Percentiles rank a stretch among this genome's conserved stretches.
Evolutionary conservation across 768 basidiomycete genomes (phyloP).

Genomic region (Leccinum obscurum): DNA sequence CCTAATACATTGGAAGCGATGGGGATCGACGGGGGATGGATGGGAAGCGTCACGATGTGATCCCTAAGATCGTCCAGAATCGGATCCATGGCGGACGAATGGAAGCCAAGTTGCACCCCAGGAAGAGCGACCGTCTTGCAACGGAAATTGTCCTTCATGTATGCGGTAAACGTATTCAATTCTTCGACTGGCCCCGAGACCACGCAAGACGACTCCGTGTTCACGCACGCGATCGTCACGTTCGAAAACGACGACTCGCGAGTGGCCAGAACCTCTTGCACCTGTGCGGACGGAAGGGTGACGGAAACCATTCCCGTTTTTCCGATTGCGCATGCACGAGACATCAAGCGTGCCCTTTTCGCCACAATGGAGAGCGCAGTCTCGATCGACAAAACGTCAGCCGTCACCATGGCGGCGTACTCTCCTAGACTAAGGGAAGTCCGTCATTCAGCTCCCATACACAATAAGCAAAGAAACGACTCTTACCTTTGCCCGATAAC

Average conservation of each 20-base stretch:
- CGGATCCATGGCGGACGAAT: constrained; percentile 64
- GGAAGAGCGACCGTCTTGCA: constrained; percentile 45
- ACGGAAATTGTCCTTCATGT: constrained; percentile 37
- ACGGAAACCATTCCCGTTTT: constrained; percentile 66
- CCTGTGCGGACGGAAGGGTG: constrained; percentile 35
- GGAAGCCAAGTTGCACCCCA: constrained; percentile 61
- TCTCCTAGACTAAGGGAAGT: constrained; percentile 63
- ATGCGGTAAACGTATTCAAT: constrained; percentile 41
- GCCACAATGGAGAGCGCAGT: constrained; percentile 61
- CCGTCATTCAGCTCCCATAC: not conserved
- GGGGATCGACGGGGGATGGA: constrained; percentile 53
- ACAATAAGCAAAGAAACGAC: constrained; percentile 14
- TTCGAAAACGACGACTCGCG: constrained; percentile 33
- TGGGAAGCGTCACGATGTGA: constrained; percentile 37
- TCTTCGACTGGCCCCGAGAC: constrained; percentile 54
- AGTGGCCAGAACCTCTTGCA: constrained; percentile 38
- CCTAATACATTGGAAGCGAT: constrained; percentile 65
- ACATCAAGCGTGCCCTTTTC: constrained; percentile 56
- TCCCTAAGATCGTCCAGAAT: constrained; percentile 49
- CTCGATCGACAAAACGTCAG: constrained; percentile 55
- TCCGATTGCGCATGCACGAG: constrained; percentile 42
- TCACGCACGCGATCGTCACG: constrained; percentile 59
- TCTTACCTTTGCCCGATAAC: constrained; percentile 74
- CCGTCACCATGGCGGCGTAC: constrained; percentile 68
- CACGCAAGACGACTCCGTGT: constrained; percentile 57